Percentiles rank a stretch among this genome's conserved stretches.
phyloP scores from a whole-genome alignment of 2,329 filamentous ascomycete species.

The Neonectria faginata region DNA sequence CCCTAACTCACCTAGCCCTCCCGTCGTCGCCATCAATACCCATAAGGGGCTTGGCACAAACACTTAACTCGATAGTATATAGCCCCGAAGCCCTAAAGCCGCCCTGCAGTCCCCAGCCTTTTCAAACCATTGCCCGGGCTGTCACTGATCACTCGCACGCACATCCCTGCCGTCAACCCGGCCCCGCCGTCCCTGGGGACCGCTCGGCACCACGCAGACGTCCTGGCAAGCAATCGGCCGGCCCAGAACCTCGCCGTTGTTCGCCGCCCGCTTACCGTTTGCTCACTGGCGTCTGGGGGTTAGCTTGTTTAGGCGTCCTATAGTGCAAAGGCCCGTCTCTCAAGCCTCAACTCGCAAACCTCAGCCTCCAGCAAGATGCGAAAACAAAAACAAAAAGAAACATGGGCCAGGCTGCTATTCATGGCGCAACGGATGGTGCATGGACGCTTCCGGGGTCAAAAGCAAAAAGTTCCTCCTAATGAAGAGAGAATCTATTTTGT shows the following conservation, averaged over 20 bases:
- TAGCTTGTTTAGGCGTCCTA: background rate
- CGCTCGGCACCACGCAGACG: background rate
- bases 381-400: background rate
- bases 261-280: background rate
- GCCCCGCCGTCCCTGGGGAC: background rate
- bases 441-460: background rate
- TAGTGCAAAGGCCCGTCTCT: background rate
- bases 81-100: background rate
- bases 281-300: background rate
- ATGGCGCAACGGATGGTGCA: background rate
- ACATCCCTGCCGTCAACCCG: background rate
- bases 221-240: background rate
- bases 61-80: too few relatives aligned
- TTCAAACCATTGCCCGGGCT: too few relatives aligned
- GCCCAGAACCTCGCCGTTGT: background rate
- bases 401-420: constrained; percentile 2
- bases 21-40: background rate
- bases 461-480: constrained; percentile 1
- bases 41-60: too few relatives aligned
- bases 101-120: too few relatives aligned
- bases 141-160: background rate
- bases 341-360: background rate
- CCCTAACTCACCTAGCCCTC: background rate
- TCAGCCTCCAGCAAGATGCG: background rate
- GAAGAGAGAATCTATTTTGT: background rate